Base-by-base conservation (phyloP, 352 stramenopile genomes). In the Phytophthora quininea region DNA sequence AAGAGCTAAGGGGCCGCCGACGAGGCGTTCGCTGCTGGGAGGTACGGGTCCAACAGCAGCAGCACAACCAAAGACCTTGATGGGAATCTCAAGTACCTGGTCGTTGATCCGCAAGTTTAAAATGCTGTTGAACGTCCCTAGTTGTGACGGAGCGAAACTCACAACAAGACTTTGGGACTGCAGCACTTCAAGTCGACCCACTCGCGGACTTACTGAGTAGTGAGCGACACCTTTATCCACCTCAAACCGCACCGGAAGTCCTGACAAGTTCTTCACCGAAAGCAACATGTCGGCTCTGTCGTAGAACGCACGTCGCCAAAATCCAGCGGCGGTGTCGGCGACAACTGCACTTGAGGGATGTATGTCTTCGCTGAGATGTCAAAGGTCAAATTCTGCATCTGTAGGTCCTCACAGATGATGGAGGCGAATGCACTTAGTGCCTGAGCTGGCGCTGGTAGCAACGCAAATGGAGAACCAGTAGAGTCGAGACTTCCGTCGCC, bases 111-210 rank as follows among this genome's bases (percentile, higher is more conserved):
- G 31, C 12, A 95, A 56, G 4, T 76, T 30, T 27, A 95, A 59
- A 19, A 58, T 54, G 11, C 32, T 82, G 52, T 74, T 62, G 45
- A 97, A 97, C 4, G 73, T 71, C 7, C 95, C 95, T 0, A 98
- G 73, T 33, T 98, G 92, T 2, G 76, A 84, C 4, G 95, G 95
- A 0, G 84, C 70, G 52, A 98, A 98, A 53, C 88, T 97, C 29
- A 97, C 77, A 2, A 98, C 72, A 31, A 97, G 67, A n/a, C 73
- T 97, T 62, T 97, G 88, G 0, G 84, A 96, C 70, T 98, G 88
- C 32, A 93, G 49, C 3, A 93, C 83, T n/a, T 96, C 79, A 5
- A 98, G 65, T 1, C 80, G 76, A 0, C 94, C 93, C 7, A 52
- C 62, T 9, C 49, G 60, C 8, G 95, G 95, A 31, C 76, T 83